Base-by-base conservation (phyloP, 305 asterid species). In the Solanum chacoense region DNA sequence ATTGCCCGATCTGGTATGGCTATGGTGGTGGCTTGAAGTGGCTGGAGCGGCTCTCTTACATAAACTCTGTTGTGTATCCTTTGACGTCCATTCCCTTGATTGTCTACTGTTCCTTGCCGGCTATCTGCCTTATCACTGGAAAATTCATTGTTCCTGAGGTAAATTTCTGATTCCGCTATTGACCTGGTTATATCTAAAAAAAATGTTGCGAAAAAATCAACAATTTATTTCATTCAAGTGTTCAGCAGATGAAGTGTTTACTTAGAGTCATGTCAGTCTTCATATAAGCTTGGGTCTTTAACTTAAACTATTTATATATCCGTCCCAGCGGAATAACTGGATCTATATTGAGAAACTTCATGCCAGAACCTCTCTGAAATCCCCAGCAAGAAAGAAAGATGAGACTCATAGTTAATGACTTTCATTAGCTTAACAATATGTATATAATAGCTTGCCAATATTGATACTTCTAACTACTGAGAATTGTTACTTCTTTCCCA, bases 1-100 rank as follows among this genome's bases (percentile, higher is more conserved):
- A 95, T 88, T 96, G 98, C 69, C 98, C 98, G 10, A 92, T 96
- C 77, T 96, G 98, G 98, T 95, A 96, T 77, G 98, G 98, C 32
- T 96, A 96, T 79, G 98, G 98, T 55, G 97, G 98, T 63, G 98
- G 98, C 87, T 90, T 96, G 93, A 94, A 96, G 91, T 92, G 91
- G 92, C 89, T 96, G 90, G 97, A 96, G 88, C 89, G 98, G 13
- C 89, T 96, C 81, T 96, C 98, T 16, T 96, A 96, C 89, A 94
- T 96, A 92, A 95, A 94, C 59, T 95, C 98, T 8, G 98, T 96
- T 18, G 95, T 96, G 37, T 96, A 95, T 93, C 98, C 98, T 36
- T 94, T 93, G 95, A 96, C 98, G 59, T 94, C 98, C 88, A 89
- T 96, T 87, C 98, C 98, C 13, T 90, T 96, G 95, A 87, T 96